Evolutionary conservation across 768 basidiomycete genomes (phyloP).

Genomic region (Tremella fuciformis): DNA sequence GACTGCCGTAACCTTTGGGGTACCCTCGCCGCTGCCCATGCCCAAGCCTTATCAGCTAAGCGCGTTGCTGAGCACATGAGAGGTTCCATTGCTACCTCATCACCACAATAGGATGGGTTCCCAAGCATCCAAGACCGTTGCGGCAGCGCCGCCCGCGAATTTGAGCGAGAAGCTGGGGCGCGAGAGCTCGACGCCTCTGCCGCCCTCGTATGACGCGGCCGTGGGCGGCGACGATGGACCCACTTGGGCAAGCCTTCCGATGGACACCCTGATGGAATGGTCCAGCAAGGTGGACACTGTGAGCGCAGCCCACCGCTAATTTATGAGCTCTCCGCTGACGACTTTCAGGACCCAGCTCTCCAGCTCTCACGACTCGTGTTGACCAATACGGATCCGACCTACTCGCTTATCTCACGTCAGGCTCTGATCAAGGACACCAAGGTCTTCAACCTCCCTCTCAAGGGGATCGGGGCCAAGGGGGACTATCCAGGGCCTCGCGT

Average conservation of each 20-base stretch:
- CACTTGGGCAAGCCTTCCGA: slow-evolving; percentile 1
- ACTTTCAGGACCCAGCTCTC: slow-evolving; percentile 35
- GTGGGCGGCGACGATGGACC: background rate
- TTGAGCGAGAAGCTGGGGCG: no score
- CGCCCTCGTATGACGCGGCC: no score
- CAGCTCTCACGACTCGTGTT: slow-evolving; percentile 46
- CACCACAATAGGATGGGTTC: no score
- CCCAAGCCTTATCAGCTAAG: no score
- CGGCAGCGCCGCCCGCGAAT: no score
- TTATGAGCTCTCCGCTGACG: background rate
- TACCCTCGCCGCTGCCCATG: no score
- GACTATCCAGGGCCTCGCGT: slow-evolving; percentile 81
- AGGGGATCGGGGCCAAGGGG: slow-evolving; percentile 53
- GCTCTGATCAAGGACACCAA: slow-evolving; percentile 41
- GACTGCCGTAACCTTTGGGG: no score
- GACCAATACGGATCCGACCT: slow-evolving; percentile 42
- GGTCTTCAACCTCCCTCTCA: slow-evolving; percentile 74
- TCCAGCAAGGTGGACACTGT: background rate
- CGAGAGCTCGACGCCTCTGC: no score
- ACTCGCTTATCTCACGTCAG: slow-evolving; percentile 37
- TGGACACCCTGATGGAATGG: background rate
- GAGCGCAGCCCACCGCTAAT: background rate
- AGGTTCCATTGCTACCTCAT: no score
- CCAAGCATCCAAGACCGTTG: no score
- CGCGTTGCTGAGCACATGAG: no score